These are phyloP conservation scores for Golubevia pallescens DNA, from an alignment of 1,284 basidiomycete species.

Conservation along the genomic window DNA sequence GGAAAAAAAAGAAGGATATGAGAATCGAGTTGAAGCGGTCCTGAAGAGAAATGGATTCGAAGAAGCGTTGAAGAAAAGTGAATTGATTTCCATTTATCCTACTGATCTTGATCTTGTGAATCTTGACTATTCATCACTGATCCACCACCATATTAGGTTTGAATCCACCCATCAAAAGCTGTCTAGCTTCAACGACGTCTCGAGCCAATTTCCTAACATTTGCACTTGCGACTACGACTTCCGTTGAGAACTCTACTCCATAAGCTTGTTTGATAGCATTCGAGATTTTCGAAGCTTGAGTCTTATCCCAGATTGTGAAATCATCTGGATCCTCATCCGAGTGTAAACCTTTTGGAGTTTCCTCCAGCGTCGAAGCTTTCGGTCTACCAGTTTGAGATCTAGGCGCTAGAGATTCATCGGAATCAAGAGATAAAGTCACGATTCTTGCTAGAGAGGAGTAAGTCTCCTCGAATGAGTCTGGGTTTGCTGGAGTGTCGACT, in stretches of 20 bases:
- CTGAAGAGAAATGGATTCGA: too few species aligned
- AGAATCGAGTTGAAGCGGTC: too few species aligned
- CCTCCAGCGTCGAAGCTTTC: background rate
- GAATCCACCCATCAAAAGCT: conserved; percentile 67
- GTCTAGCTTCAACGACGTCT: conserved; percentile 80
- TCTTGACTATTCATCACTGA: too few species aligned
- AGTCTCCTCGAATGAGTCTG: conserved; percentile 71
- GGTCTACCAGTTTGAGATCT: conserved; percentile 66
- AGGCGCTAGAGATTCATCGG: conserved; percentile 81
- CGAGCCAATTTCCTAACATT: conserved; percentile 82
- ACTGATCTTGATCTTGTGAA: too few species aligned
- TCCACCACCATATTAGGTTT: background rate
- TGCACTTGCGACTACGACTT: conserved; percentile 90
- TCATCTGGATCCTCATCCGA: conserved; percentile 76
- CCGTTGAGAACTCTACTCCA: conserved; percentile 82
- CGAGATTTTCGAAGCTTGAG: conserved; percentile 86
- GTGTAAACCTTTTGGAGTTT: background rate
- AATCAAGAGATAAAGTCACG: conserved; percentile 84
- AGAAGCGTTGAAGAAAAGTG: too few species aligned
- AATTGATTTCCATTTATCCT: too few species aligned
- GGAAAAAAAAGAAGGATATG: too few species aligned
- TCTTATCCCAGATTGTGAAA: conserved; percentile 89
- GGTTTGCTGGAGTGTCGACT: conserved; percentile 74
- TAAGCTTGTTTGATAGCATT: conserved; percentile 79
- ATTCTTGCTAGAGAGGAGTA: conserved; percentile 71